phyloP scores from a whole-genome alignment of 1,139 yeast species.

The Hanseniaspora gamundiae region DNA sequence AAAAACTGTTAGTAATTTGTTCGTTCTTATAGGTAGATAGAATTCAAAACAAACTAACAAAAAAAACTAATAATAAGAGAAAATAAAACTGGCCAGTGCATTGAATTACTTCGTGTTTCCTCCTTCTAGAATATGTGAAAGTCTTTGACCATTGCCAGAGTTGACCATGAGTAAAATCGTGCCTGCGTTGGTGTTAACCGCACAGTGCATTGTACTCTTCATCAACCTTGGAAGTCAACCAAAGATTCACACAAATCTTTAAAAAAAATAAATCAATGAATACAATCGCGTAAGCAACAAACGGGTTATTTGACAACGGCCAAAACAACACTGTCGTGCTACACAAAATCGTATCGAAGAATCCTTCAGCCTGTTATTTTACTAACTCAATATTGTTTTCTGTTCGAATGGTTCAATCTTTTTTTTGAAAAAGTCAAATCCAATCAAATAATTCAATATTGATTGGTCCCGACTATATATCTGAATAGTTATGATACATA shows the following conservation, averaged over 20 bases:
- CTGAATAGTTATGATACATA: conserved; percentile 31
- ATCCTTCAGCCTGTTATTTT: conserved; percentile 1
- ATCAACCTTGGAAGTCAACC: no score
- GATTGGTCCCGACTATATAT: conserved; percentile 9
- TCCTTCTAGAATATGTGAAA: no score
- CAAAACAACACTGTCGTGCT: not conserved
- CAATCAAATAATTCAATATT: conserved; percentile 1
- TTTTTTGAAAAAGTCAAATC: not conserved
- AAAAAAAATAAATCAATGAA: not conserved
- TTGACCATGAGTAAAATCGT: no score
- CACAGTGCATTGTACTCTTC: no score
- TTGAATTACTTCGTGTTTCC: not conserved
- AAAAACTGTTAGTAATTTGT: conserved; percentile 7
- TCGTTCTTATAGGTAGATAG: not conserved
- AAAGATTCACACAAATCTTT: no score
- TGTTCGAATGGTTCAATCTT: not conserved
- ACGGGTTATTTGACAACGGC: not conserved
- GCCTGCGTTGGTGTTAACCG: no score
- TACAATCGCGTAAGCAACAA: not conserved
- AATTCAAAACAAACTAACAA: not conserved
- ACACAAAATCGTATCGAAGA: not conserved
- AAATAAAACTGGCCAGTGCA: not conserved
- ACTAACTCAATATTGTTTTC: conserved; percentile 1
- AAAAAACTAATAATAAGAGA: not conserved
- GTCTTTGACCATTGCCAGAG: no score